Evolutionary conservation across 1,284 basidiomycete species (phyloP), one percentile per base, ranked within the genome.

Genomic region (Peniophora sp.): DNA sequence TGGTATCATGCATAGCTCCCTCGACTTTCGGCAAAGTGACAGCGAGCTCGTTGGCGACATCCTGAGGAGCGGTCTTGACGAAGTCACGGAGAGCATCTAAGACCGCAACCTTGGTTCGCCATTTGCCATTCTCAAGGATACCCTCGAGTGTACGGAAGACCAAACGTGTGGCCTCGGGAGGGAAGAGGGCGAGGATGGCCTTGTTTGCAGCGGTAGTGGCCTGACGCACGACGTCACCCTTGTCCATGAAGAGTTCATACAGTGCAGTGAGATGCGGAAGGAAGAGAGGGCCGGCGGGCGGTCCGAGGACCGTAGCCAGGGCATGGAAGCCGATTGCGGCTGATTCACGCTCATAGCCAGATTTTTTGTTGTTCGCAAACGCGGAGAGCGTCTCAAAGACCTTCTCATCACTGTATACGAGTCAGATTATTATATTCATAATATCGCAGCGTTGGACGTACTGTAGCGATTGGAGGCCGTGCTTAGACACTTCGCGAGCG

Each of bases 1-100:
- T 99, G 58, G 96, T 98, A 69, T 99, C 96, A 66, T 97, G 93
- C 94, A 99, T 96, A 12, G 92, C 85, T 47, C 72, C 74, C 64
- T 97, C 94, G 24, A 99, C 83, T 60, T 85, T 85, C 14, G 95
- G 96, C 47, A 98, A 81, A 46, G 92, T 82, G 35, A 76, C 72
- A 17, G 84, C 94, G 36, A 99, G 75, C 64, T 96, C 85, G 49
- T 83, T 81, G 42, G 92, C 94, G 50, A 98, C 86, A 60, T 83
- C 82, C 56, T 94, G 91, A 60, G 81, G 83, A 17, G 89, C 81
- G 11, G 79, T 74, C 42, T 74, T 72, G 47, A 89, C 85, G 56
- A 93, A 85, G 47, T 70, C 72, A 64, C 82, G 88, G 63, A 94
- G 80, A 3, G 90, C 83, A 64, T 98, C 95, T 48, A 98, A 72